Evolutionary conservation across 768 basidiomycete species (phyloP).

Genomic region (Rubroboletus satanas): DNA sequence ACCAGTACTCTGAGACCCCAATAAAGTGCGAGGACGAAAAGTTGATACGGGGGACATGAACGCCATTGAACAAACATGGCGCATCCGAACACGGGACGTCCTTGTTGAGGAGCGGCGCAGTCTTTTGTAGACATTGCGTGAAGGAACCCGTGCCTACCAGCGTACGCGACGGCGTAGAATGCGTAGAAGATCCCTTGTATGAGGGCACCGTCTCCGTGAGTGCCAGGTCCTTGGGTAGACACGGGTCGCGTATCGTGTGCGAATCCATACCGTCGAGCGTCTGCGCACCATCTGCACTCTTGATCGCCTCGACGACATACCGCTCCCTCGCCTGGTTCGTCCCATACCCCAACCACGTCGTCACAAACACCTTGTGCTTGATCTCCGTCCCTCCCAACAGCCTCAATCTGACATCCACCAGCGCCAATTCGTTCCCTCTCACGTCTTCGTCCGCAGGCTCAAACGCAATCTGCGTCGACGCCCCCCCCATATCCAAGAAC

Average conservation of each 20-base stretch:
- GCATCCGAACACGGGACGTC: conserved; percentile 73
- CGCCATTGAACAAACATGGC: conserved; percentile 92
- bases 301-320: conserved; percentile 71
- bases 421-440: conserved; percentile 44
- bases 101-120: conserved; percentile 80
- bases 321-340: conserved; percentile 96
- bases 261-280: conserved; percentile 14
- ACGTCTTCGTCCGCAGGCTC: conserved; percentile 70
- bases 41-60: conserved; percentile 91
- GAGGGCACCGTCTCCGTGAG: conserved; percentile 57
- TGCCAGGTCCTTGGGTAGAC: conserved; percentile 74
- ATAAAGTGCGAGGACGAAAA: conserved; percentile 93
- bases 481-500: conserved; percentile 99
- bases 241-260: conserved; percentile 74
- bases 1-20: conserved; percentile 99
- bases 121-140: conserved; percentile 70
- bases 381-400: conserved; percentile 84
- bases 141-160: conserved; percentile 90
- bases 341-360: conserved; percentile 98
- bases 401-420: conserved; percentile 78
- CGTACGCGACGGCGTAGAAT: conserved; percentile 50
- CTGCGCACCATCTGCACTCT: conserved; percentile 46
- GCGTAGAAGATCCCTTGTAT: conserved; percentile 35
- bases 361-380: conserved; percentile 90
- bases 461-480: conserved; percentile 98